Conservation (phyloP, 192 early-diverging fungal species). For the Radiomyces spectabilis region DNA sequence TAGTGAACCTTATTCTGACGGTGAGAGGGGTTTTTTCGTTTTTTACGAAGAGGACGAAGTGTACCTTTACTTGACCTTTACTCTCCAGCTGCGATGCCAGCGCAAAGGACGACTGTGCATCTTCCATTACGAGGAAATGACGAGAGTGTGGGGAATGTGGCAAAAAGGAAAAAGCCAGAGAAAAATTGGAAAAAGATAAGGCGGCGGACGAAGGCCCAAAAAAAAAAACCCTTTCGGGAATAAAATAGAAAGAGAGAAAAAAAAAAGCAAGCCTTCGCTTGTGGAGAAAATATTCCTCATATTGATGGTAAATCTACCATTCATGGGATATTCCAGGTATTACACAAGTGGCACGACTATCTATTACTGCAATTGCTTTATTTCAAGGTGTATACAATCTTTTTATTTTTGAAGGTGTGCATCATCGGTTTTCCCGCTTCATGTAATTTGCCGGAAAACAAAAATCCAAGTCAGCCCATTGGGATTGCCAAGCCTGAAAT, state of each 20-base stretch:
- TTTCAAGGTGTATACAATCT: too few relatives aligned
- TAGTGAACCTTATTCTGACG: too few relatives aligned
- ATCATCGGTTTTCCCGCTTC: too few relatives aligned
- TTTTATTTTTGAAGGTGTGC: too few relatives aligned
- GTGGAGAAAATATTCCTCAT: neutral
- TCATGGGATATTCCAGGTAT: too few relatives aligned
- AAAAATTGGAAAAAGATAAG: slow-evolving; percentile 1
- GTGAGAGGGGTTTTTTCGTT: too few relatives aligned
- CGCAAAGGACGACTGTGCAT: slow-evolving; percentile 9
- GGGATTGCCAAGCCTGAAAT: too few relatives aligned
- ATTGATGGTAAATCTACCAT: neutral
- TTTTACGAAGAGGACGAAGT: neutral
- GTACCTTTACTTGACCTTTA: slow-evolving; percentile 25
- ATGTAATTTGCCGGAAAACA: too few relatives aligned
- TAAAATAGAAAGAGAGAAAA: slow-evolving; percentile 1
- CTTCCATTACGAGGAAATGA: slow-evolving; percentile 6
- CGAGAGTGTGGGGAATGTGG: neutral
- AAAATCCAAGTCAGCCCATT: too few relatives aligned
- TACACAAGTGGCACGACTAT: too few relatives aligned
- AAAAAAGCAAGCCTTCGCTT: slow-evolving; percentile 1
- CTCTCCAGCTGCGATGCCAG: slow-evolving; percentile 14
- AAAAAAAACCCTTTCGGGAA: neutral
- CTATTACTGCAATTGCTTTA: too few relatives aligned
- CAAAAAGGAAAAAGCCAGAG: neutral
- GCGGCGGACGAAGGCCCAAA: neutral